Percentiles rank a stretch among this genome's conserved stretches.
phyloP scores from a whole-genome alignment of 495 filamentous ascomycete species.

The Lophium mytilinum region DNA sequence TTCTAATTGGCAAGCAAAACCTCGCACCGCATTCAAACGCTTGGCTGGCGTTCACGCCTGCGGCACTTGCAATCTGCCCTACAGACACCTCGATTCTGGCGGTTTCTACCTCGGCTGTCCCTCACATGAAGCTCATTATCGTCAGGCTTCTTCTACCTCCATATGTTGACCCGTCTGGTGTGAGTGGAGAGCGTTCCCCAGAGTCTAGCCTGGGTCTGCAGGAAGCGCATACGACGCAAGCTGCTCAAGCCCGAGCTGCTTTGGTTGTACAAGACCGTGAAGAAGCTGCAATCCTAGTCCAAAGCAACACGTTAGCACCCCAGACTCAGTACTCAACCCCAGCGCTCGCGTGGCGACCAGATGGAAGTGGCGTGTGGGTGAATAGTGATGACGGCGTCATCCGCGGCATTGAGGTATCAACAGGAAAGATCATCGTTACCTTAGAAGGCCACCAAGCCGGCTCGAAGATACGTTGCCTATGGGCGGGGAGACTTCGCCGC shows the following conservation, averaged over 20 bases:
- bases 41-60: slow-evolving; percentile 57
- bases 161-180: background rate
- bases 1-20: slow-evolving; percentile 48
- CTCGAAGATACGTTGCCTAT: slow-evolving; percentile 57
- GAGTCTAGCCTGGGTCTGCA: background rate
- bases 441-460: slow-evolving; percentile 51
- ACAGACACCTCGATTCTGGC: slow-evolving; percentile 48
- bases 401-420: slow-evolving; percentile 54
- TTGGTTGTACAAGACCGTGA: slow-evolving; percentile 49
- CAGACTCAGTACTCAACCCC: slow-evolving; percentile 63
- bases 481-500: slow-evolving; percentile 48
- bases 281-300: slow-evolving; percentile 50
- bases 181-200: background rate
- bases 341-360: slow-evolving; percentile 55
- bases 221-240: slow-evolving; percentile 32
- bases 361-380: slow-evolving; percentile 59
- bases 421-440: slow-evolving; percentile 47
- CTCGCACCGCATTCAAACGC: slow-evolving; percentile 57
- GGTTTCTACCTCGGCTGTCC: slow-evolving; percentile 53
- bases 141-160: slow-evolving; percentile 50
- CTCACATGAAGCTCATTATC: slow-evolving; percentile 60
- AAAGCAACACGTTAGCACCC: slow-evolving; percentile 54
- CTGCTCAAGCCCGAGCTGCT: slow-evolving; percentile 42
- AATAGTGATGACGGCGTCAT: slow-evolving; percentile 63
- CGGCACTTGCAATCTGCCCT: slow-evolving; percentile 49